A percentile compares a stretch with the other conserved stretches of the same genome.
These are phyloP conservation scores for Melampsora medusae DNA, from an alignment of 1,284 basidiomycete species.

Conservation along the genomic window DNA sequence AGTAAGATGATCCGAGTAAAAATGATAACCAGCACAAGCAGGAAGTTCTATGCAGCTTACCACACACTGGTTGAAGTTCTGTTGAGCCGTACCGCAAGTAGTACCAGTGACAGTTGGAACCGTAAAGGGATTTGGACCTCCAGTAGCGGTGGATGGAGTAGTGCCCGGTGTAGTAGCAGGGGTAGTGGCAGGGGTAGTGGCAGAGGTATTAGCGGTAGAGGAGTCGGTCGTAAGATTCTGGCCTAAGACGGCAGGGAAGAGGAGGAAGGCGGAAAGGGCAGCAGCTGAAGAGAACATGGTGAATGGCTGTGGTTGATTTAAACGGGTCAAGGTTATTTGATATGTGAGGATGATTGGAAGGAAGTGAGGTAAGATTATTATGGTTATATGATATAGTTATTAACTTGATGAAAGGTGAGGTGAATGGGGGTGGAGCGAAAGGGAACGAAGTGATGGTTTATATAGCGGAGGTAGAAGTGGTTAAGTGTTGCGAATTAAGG, in stretches of 20 bases:
- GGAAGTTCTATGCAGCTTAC: conserved; percentile 13
- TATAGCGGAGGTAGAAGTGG: too few species aligned
- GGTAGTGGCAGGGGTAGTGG: neutral
- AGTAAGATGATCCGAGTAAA: neutral
- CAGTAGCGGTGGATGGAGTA: conserved; percentile 6
- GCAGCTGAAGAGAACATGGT: conserved; percentile 18
- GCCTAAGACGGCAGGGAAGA: conserved; percentile 17
- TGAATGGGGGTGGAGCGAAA: too few species aligned
- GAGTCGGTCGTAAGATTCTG: neutral
- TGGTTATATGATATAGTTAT: too few species aligned
- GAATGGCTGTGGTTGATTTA: neutral
- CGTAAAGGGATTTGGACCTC: conserved; percentile 13
- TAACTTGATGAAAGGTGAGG: too few species aligned
- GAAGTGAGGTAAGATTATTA: neutral
- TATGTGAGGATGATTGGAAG: neutral
- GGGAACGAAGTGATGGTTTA: too few species aligned
- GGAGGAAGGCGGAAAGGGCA: conserved; percentile 6
- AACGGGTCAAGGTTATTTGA: neutral
- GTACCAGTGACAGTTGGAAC: conserved; percentile 14
- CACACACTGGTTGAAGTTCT: conserved; percentile 40
- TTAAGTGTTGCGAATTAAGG: too few species aligned
- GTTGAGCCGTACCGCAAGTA: conserved; percentile 29
- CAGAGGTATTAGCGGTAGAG: neutral
- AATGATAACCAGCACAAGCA: neutral
- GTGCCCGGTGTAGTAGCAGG: neutral